Base-by-base conservation (phyloP, 805 yeast genomes). In the Blastobotrys attinorum region DNA sequence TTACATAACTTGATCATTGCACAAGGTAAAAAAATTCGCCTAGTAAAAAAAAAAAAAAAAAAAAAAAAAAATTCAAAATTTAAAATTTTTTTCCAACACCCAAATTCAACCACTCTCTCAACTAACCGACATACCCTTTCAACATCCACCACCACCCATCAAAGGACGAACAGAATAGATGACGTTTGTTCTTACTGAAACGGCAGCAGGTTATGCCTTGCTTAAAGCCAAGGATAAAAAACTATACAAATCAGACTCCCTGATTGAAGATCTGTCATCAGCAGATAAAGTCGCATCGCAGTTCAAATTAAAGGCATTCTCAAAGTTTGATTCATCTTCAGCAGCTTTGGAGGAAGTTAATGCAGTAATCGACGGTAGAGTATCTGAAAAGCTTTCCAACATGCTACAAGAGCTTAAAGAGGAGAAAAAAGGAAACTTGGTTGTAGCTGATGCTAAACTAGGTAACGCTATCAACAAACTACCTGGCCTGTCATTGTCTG, bases 121-220 rank as follows among this genome's bases (percentile, higher is more conserved):
- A n/a, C n/a, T n/a, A n/a, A n/a, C n/a, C n/a, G n/a, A n/a, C 37
- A 18, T 15, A 20, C 22, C 11, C 11, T 21, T 35, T 3, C 6
- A 35, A 4, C 23, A 35, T 4, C 23, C 7, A 25, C 29, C 29
- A 8, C 29, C 29, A 25, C 13, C 27, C 13, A 29, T 15, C 18
- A 31, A 11, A 25, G n/a, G 34, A 22, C 22, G 17, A 37, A 25
- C 16, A 38, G 20, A 22, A 25, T 37, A 16, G 42, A 63, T 63
- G 68, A 58, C 68, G 29, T 62, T 64, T 47, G 59, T 90, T 62
- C 79, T 90, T 65, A 84, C 97, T 49, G 98, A 92, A 74, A 92
- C 98, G 53, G 85, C 98, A 52, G 98, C 98, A 42, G 98, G 98
- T 63, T 92, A 92, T 67, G 98, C 98, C 63, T 76, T 92, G 63